Percentiles rank a stretch among this genome's conserved stretches.
Evolutionary conservation across 2,329 filamentous ascomycete genomes (phyloP).

Genomic region (Pseudopithomyces maydicus): DNA sequence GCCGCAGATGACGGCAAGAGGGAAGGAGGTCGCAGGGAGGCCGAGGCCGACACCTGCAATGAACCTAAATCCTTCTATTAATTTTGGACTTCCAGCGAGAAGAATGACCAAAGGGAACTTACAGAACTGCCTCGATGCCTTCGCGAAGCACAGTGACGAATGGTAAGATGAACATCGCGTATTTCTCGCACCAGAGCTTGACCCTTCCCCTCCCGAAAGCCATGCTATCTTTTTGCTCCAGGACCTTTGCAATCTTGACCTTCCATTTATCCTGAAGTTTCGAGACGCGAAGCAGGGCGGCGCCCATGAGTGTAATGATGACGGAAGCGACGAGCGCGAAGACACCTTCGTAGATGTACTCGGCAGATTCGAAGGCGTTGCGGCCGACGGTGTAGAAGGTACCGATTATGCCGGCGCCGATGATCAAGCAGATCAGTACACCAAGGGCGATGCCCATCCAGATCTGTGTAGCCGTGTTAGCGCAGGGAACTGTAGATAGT

Average conservation of each 20-base stretch:
- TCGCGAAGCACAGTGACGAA: conserved; percentile 88
- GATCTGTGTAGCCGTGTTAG: conserved; percentile 51
- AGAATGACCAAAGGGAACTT: conserved; percentile 12
- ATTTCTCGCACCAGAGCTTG: conserved; percentile 73
- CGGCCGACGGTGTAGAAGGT: conserved; percentile 73
- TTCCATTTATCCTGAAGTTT: conserved; percentile 89
- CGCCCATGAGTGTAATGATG: conserved; percentile 83
- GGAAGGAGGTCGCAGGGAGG: conserved; percentile 75
- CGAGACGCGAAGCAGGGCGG: conserved; percentile 77
- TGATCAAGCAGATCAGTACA: conserved; percentile 66
- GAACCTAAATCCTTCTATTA: conserved; percentile 54
- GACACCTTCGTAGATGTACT: conserved; percentile 80
- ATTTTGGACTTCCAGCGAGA: background rate
- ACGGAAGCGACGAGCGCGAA: conserved; percentile 76
- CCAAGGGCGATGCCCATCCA: conserved; percentile 71
- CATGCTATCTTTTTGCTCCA: conserved; percentile 60
- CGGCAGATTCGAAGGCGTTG: conserved; percentile 69
- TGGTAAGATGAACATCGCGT: conserved; percentile 83
- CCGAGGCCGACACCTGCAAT: conserved; percentile 82
- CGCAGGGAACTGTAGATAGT: background rate
- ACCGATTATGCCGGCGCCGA: conserved; percentile 71
- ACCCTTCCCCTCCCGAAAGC: conserved; percentile 52
- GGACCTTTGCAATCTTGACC: conserved; percentile 74
- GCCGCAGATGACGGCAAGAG: conserved; percentile 75
- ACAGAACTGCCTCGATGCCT: conserved; percentile 80